Evolutionary conservation across 1,139 yeast species (phyloP).

Genomic region (Yamadazyma kanchanaburiensis): DNA sequence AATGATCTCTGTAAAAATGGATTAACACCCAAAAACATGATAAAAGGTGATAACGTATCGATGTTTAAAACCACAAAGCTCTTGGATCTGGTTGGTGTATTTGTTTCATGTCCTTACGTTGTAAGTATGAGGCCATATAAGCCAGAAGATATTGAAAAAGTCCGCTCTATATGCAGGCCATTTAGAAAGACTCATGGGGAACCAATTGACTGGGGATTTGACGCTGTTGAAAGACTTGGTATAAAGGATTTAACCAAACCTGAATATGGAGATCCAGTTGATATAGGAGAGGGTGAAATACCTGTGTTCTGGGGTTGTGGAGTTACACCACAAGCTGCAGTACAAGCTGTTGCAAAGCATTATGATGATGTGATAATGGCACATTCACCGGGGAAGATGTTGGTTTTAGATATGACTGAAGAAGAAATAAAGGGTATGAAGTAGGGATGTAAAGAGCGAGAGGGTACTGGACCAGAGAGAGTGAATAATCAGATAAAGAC

Average conservation of each 20-base stretch:
- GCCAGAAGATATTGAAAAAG: slow-evolving; percentile 16
- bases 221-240: slow-evolving; percentile 21
- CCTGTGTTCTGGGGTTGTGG: slow-evolving; percentile 42
- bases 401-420: slow-evolving; percentile 24
- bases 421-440: slow-evolving; percentile 6
- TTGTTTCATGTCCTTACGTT: slow-evolving; percentile 24
- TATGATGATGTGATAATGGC: slow-evolving; percentile 23
- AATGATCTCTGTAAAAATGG: slow-evolving; percentile 21
- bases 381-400: slow-evolving; percentile 31
- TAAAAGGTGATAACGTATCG: slow-evolving; percentile 7
- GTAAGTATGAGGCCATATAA: slow-evolving; percentile 37
- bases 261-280: slow-evolving; percentile 8
- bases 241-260: slow-evolving; percentile 12
- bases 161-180: slow-evolving; percentile 21
- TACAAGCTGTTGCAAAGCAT: slow-evolving; percentile 16
- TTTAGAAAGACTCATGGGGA: slow-evolving; percentile 29
- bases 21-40: slow-evolving; percentile 18
- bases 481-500: no score
- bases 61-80: slow-evolving; percentile 17
- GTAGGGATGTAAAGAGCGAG: no score
- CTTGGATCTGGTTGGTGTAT: slow-evolving; percentile 27
- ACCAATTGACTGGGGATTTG: slow-evolving; percentile 35
- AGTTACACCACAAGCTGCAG: slow-evolving; percentile 33
- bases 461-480: no score
- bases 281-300: slow-evolving; percentile 20